Evolutionary conservation across 1,284 basidiomycete species (phyloP).

Genomic region (Austroboletus novae-zelandiae): DNA sequence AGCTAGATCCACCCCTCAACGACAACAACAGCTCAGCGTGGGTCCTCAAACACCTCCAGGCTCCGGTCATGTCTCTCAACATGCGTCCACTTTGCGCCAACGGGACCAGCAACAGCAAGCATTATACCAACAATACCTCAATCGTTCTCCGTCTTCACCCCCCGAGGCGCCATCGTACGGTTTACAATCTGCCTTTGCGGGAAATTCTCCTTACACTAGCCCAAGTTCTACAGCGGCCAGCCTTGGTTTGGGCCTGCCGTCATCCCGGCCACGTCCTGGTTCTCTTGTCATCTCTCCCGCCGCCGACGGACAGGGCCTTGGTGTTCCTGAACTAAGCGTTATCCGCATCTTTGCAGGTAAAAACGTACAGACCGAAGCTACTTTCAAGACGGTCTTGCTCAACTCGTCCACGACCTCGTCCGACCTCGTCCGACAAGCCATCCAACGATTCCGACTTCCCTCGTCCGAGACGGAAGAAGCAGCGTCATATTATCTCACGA

Average conservation of each 20-base stretch:
- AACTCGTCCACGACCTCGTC: constrained; percentile 81
- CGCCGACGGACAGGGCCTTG: constrained; percentile 57
- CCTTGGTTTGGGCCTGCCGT: constrained; percentile 50
- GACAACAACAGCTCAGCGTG: constrained; percentile 30
- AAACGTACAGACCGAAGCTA: constrained; percentile 85
- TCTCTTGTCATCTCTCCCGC: constrained; percentile 66
- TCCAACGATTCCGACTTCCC: constrained; percentile 87
- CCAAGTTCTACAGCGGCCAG: constrained; percentile 36
- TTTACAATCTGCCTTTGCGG: constrained; percentile 58
- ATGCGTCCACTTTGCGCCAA: constrained; percentile 73
- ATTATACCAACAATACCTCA: constrained; percentile 87
- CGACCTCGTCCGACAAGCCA: constrained; percentile 87
- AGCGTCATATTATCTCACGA: constrained; percentile 81
- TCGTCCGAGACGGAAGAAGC: constrained; percentile 54
- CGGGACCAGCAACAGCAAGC: constrained; percentile 85
- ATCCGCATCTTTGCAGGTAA: constrained; percentile 94
- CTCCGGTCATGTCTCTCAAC: constrained; percentile 34
- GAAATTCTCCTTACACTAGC: constrained; percentile 41
- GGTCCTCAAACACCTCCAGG: constrained; percentile 39
- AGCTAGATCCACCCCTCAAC: constrained; percentile 21
- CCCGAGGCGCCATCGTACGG: constrained; percentile 73
- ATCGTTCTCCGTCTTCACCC: constrained; percentile 71
- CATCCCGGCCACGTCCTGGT: constrained; percentile 60
- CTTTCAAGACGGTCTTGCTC: constrained; percentile 96
- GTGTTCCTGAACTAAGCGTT: constrained; percentile 86